A percentile compares a stretch with the other conserved stretches of the same genome.
phyloP scores from a whole-genome alignment of 257 asterid genomes.

The Nicotiana knightiana region DNA sequence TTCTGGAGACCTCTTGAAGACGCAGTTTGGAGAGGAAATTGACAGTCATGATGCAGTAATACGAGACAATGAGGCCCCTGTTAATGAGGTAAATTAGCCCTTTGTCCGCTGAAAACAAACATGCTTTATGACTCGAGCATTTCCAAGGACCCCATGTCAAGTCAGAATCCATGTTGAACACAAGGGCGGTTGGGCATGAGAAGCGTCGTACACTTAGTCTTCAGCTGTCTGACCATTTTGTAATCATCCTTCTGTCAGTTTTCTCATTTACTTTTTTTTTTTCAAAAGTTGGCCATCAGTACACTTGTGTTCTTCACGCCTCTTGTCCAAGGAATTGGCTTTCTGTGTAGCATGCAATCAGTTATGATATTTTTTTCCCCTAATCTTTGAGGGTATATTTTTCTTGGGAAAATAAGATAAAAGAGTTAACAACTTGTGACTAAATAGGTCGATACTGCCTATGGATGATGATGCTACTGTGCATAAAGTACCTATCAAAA shows the following conservation, averaged over 20 bases:
- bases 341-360: not conserved
- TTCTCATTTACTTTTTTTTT: not conserved
- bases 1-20: constrained; percentile 96
- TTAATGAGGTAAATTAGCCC: constrained; percentile 55
- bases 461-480: not conserved
- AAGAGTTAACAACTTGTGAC: not conserved
- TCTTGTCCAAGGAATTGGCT: not conserved
- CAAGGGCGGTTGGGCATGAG: not conserved
- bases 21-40: constrained; percentile 86
- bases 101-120: not conserved
- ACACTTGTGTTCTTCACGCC: not conserved
- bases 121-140: not conserved
- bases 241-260: not conserved
- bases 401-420: not conserved
- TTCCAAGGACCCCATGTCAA: not conserved
- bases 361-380: not conserved
- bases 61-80: constrained; percentile 99
- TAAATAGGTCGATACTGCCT: not conserved
- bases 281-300: not conserved
- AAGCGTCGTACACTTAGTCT: not conserved
- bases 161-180: not conserved
- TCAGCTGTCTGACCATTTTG: not conserved
- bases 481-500: not conserved
- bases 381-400: not conserved
- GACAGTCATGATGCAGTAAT: constrained; percentile 94